Evolutionary conservation across 2,329 filamentous ascomycete genomes (phyloP).

Genomic region (Paraconiothyrium brasiliense): DNA sequence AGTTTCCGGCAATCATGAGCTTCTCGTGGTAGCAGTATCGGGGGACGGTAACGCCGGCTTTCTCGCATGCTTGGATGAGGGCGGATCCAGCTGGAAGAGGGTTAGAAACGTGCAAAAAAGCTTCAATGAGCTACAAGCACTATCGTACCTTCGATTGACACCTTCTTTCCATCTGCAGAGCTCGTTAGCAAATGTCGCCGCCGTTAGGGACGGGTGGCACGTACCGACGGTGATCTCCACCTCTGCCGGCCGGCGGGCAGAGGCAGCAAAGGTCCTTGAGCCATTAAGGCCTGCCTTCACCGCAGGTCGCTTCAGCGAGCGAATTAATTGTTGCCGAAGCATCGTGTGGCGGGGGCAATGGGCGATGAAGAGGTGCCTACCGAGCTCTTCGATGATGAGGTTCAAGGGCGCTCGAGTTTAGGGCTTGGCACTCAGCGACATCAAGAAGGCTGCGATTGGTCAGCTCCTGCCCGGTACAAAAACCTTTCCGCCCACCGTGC

Average conservation of each 20-base stretch:
- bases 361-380: constrained; percentile 36
- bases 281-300: constrained; percentile 63
- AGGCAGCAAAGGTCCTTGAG: constrained; percentile 83
- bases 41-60: constrained; percentile 89
- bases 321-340: constrained; percentile 72
- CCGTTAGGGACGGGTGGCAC: constrained; percentile 49
- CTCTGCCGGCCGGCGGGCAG: constrained; percentile 81
- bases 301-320: constrained; percentile 67
- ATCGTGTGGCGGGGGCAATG: constrained; percentile 54
- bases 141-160: constrained; percentile 89
- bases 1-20: constrained; percentile 98
- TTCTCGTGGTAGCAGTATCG: constrained; percentile 99
- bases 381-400: constrained; percentile 37
- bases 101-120: constrained; percentile 38
- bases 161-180: constrained; percentile 88
- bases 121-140: constrained; percentile 21
- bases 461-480: constrained; percentile 35
- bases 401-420: constrained; percentile 20
- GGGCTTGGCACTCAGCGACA: constrained; percentile 21
- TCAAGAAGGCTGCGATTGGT: constrained; percentile 42
- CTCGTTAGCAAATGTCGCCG: constrained; percentile 45
- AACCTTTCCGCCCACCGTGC: constrained; percentile 29
- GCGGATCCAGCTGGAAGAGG: constrained; percentile 81
- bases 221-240: constrained; percentile 96
- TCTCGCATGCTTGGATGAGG: constrained; percentile 98